Percentiles rank a stretch among this genome's conserved stretches.
Conservation (phyloP, 768 basidiomycete species). For the Pholiota molesta region DNA sequence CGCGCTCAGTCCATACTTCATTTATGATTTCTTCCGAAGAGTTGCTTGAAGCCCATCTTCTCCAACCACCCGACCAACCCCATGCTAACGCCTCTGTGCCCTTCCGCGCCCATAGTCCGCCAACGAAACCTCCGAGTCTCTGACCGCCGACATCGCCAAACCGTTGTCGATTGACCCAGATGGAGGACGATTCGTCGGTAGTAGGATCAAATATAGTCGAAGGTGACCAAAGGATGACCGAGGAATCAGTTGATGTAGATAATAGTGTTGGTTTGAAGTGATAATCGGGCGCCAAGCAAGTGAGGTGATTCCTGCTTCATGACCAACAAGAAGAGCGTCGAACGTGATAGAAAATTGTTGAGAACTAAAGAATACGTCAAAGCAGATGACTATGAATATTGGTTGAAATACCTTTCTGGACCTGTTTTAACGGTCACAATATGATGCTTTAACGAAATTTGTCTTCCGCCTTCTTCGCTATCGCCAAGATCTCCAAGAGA, state of each 20-base stretch:
- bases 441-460: conserved; percentile 89
- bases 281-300: conserved; percentile 74
- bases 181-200: conserved; percentile 49
- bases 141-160: conserved; percentile 96
- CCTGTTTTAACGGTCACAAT: conserved; percentile 65
- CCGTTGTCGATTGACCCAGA: conserved; percentile 90
- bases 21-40: conserved; percentile 22
- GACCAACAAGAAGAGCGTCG: conserved; percentile 94
- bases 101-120: conserved; percentile 75
- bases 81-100: conserved; percentile 75
- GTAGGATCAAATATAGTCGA: conserved; percentile 46
- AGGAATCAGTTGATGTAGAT: conserved; percentile 96
- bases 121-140: conserved; percentile 90
- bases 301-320: conserved; percentile 91
- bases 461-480: conserved; percentile 76
- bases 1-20: conserved; percentile 72
- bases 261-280: conserved; percentile 56
- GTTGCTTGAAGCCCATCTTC: conserved; percentile 69
- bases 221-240: conserved; percentile 93
- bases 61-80: conserved; percentile 96
- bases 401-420: conserved; percentile 36
- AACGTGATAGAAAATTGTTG: conserved; percentile 80
- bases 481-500: conserved; percentile 74
- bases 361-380: conserved; percentile 23
- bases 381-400: neutral